phyloP scores from a whole-genome alignment of 176 grass and related monocot species.

The Oryza brachyantha region DNA sequence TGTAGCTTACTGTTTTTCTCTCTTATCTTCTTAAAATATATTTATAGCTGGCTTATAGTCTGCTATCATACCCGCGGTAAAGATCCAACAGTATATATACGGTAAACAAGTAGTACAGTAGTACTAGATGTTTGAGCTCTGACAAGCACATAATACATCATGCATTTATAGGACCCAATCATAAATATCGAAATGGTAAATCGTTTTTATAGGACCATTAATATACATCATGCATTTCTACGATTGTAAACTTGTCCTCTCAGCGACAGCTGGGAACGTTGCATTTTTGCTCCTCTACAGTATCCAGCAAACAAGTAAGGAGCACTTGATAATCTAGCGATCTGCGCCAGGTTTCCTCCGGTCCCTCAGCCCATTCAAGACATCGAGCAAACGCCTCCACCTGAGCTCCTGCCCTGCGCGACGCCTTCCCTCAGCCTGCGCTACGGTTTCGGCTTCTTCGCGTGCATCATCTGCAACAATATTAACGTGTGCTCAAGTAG shows the following conservation, averaged over 20 bases:
- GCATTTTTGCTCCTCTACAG: neutral
- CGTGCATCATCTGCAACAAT: constrained; percentile 23
- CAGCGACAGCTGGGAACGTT: neutral
- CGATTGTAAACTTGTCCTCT: neutral
- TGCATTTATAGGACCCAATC: too few relatives aligned
- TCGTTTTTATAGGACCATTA: too few relatives aligned
- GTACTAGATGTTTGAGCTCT: neutral
- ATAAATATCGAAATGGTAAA: too few relatives aligned
- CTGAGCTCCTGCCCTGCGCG: constrained; percentile 29
- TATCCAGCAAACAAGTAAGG: neutral
- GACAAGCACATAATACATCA: neutral
- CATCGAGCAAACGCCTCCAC: constrained; percentile 35
- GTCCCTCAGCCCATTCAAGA: constrained; percentile 32
- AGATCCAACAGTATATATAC: neutral
- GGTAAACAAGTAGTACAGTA: neutral
- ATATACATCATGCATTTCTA: neutral
- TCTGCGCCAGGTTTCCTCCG: constrained; percentile 19
- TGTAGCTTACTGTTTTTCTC: too few relatives aligned
- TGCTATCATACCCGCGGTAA: too few relatives aligned
- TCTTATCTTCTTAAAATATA: too few relatives aligned
- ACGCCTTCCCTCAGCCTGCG: constrained; percentile 47
- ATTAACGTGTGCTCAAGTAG: neutral
- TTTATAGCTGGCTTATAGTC: too few relatives aligned
- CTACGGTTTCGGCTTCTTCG: constrained; percentile 35
- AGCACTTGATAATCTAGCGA: neutral